phyloP scores from a whole-genome alignment of 345 rosid species.

The Luvunga scandens region DNA sequence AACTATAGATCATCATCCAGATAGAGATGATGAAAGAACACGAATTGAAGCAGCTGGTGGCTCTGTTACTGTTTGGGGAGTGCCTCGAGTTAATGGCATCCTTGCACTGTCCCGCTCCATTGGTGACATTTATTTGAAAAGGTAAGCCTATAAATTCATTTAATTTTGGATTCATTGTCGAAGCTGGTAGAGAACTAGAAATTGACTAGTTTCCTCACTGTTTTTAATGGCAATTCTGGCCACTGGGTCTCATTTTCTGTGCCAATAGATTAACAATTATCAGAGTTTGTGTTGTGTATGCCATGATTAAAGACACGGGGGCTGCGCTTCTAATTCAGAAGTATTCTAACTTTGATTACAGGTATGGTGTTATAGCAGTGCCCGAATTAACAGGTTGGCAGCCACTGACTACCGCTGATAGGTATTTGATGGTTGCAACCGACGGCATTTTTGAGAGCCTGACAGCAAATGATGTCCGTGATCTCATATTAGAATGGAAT shows the following conservation, averaged over 20 bases:
- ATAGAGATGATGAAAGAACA: constrained; percentile 22
- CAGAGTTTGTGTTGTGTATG: background rate
- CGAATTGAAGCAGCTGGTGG: constrained; percentile 29
- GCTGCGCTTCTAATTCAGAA: background rate
- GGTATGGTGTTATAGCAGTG: constrained; percentile 25
- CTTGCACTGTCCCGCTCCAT: constrained; percentile 29
- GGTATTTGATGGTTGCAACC: constrained; percentile 29
- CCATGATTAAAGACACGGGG: background rate
- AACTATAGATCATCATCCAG: constrained; percentile 31
- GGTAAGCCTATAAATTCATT: background rate
- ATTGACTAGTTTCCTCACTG: background rate
- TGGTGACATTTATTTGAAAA: constrained; percentile 25
- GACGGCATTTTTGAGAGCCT: constrained; percentile 37
- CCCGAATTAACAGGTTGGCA: constrained; percentile 30
- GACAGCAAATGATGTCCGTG: constrained; percentile 14
- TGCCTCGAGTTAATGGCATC: constrained; percentile 28
- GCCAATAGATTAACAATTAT: background rate
- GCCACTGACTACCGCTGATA: constrained; percentile 10
- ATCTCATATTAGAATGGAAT: constrained; percentile 13
- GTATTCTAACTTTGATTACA: background rate
- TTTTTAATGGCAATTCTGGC: background rate
- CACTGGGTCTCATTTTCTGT: background rate
- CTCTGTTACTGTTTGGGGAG: constrained; percentile 13
- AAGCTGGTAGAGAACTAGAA: background rate
- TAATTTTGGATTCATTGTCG: background rate